Percentiles rank a stretch among this genome's conserved stretches.
Conservation (phyloP, 2,329 filamentous ascomycete species). For the Hymenoscyphus linearis region DNA sequence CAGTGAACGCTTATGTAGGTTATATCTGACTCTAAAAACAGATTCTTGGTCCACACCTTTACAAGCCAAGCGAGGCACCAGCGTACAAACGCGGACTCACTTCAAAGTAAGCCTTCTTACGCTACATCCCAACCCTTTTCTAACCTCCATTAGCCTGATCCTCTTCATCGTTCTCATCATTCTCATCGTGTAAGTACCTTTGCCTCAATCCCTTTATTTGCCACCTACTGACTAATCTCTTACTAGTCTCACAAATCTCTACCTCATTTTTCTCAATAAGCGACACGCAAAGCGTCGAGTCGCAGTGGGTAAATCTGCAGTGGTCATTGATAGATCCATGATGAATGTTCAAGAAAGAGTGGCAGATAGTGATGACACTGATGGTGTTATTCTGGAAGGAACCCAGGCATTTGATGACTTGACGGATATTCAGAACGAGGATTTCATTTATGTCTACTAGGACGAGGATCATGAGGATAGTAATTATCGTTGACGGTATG, state of each 20-base stretch:
- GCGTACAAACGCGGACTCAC: slow-evolving; percentile 46
- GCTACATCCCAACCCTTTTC: too few species aligned
- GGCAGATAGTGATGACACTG: slow-evolving; percentile 31
- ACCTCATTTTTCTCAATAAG: slow-evolving; percentile 49
- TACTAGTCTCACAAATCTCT: slow-evolving; percentile 35
- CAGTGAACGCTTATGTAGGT: slow-evolving; percentile 40
- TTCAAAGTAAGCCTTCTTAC: slow-evolving; percentile 40
- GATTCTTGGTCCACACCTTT: slow-evolving; percentile 60
- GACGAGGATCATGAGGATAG: background rate
- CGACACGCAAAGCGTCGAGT: slow-evolving; percentile 50
- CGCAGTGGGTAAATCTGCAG: slow-evolving; percentile 53
- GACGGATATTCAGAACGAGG: slow-evolving; percentile 57
- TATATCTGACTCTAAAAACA: background rate
- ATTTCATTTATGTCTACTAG: slow-evolving; percentile 52
- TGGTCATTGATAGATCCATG: slow-evolving; percentile 55
- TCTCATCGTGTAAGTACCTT: slow-evolving; percentile 38
- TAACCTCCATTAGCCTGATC: slow-evolving; percentile 36
- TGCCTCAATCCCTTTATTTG: background rate
- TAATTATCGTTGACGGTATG: background rate
- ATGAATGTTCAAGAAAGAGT: slow-evolving; percentile 41
- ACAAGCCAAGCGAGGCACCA: slow-evolving; percentile 55
- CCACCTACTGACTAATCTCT: background rate
- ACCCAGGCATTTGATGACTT: slow-evolving; percentile 52
- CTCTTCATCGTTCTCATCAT: slow-evolving; percentile 56
- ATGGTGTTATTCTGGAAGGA: slow-evolving; percentile 28